A percentile compares a stretch with the other conserved stretches of the same genome.
These are phyloP conservation scores for Leishmania turanica DNA, from an alignment of 208 protist species.

Conservation along the genomic window DNA sequence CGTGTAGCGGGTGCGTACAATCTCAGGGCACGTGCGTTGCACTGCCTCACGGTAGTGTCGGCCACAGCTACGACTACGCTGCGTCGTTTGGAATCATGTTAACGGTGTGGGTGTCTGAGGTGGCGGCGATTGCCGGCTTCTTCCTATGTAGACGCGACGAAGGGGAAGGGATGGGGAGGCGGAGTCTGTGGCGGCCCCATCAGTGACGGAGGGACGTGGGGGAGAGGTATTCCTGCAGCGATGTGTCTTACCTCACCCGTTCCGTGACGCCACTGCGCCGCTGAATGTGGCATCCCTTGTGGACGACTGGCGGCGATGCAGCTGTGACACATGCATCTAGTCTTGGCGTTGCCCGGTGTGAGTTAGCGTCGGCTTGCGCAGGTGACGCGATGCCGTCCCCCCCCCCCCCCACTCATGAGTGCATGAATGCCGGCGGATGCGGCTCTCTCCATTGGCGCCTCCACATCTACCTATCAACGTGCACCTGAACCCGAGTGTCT, in stretches of 20 bases:
- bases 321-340: neutral
- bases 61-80: conserved; percentile 30
- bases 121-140: conserved; percentile 33
- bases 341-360: neutral
- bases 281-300: neutral
- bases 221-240: neutral
- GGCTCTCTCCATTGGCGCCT: neutral
- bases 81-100: conserved; percentile 47
- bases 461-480: neutral
- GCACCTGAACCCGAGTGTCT: neutral
- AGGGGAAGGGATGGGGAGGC: neutral
- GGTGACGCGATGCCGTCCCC: neutral
- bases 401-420: neutral
- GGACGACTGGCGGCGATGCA: neutral
- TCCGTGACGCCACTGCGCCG: neutral
- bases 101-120: conserved; percentile 42
- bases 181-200: too few relatives aligned
- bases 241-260: neutral
- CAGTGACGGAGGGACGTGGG: neutral
- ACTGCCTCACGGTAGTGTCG: conserved; percentile 25
- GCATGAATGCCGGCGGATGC: neutral
- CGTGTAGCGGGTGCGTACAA: conserved; percentile 39
- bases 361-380: neutral
- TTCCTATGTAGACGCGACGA: conserved; percentile 27
- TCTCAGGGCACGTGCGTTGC: conserved; percentile 29